Conservation (phyloP, 1,284 basidiomycete species). For the Fomitopsis schrenkii region DNA sequence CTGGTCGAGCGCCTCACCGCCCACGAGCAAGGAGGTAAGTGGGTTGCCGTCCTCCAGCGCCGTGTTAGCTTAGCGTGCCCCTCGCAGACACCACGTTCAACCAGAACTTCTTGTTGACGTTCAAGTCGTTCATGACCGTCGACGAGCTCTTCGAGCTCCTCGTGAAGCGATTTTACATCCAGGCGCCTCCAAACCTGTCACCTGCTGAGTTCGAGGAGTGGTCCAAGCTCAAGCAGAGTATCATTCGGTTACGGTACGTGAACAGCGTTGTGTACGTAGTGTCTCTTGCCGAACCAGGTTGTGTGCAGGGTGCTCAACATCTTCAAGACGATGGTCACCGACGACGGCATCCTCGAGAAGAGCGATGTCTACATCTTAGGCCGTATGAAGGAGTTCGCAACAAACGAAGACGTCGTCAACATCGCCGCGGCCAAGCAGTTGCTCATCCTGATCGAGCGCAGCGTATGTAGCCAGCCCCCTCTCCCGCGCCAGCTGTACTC, state of each 20-base stretch:
- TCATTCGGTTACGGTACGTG: constrained; percentile 81
- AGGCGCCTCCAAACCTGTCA: constrained; percentile 68
- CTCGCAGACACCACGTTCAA: constrained; percentile 75
- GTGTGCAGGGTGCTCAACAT: constrained; percentile 72
- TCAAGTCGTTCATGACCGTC: constrained; percentile 90
- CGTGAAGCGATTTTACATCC: constrained; percentile 78
- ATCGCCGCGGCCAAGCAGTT: constrained; percentile 73
- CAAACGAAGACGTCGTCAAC: constrained; percentile 58
- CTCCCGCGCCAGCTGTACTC: background rate
- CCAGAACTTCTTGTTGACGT: constrained; percentile 95
- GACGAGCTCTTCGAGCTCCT: constrained; percentile 87
- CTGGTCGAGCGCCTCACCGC: constrained; percentile 89
- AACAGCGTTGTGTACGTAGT: background rate
- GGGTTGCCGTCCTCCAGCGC: background rate
- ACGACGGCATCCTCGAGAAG: constrained; percentile 78
- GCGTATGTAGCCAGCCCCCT: constrained; percentile 45
- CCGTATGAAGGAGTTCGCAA: constrained; percentile 75
- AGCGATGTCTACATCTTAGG: constrained; percentile 78
- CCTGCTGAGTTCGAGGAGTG: constrained; percentile 74
- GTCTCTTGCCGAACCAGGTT: background rate
- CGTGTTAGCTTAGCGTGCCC: background rate
- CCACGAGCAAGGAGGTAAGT: constrained; percentile 77
- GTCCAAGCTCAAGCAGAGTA: constrained; percentile 85
- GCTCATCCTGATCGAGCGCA: constrained; percentile 67
- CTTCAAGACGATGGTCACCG: constrained; percentile 76